Base-by-base conservation (phyloP, 495 filamentous ascomycete genomes). In the Penicillium fimorum region DNA sequence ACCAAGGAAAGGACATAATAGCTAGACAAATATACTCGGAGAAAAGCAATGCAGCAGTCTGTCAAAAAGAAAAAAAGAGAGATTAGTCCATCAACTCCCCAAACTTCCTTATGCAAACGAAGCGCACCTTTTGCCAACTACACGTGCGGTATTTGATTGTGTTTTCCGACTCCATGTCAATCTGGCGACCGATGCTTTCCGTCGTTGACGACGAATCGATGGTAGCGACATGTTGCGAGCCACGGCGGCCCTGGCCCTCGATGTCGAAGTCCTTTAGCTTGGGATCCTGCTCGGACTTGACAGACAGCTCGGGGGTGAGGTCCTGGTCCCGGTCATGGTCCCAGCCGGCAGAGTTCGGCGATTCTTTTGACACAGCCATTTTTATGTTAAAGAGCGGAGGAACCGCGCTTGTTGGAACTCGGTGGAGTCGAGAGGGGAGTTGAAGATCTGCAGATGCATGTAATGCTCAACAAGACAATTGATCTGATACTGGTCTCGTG, bases 1-100 rank as follows among this genome's bases (percentile, higher is more conserved):
- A 92, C 78, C 87, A 94, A 1, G 91, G 91, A 66, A 95, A 95
- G 20, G 88, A 92, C 91, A 96, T 96, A 64, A 95, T 96, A 37
- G 91, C 90, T 77, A 96, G 70, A 72, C 90, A 95, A 49, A 96
- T 96, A 63, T 96, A 96, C 72, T 96, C 91, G 9, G 88, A 90
- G 72, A 96, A 94, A 49, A 96, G 83, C 58, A 95, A 69, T 11
- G 88, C 90, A 4, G 90, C 89, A 48, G 90, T 95, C 88, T 92
- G 61, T 42, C 0, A 27, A 4, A 42, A 13, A 48, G 44, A 25
- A 27, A 4, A 42, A 13, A 48, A 41, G 17, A 48, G 49, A 56
- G 46, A 57, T 43, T 43, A 57, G 40, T 38, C 35, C 33, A 35
- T 40, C 24, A 17, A 7, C 11, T 18, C 30, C 2, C 8, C 6